Evolutionary conservation across 306 rosid species (phyloP), one percentile per base, ranked within the genome.

Genomic region (Glycyrrhiza uralensis): DNA sequence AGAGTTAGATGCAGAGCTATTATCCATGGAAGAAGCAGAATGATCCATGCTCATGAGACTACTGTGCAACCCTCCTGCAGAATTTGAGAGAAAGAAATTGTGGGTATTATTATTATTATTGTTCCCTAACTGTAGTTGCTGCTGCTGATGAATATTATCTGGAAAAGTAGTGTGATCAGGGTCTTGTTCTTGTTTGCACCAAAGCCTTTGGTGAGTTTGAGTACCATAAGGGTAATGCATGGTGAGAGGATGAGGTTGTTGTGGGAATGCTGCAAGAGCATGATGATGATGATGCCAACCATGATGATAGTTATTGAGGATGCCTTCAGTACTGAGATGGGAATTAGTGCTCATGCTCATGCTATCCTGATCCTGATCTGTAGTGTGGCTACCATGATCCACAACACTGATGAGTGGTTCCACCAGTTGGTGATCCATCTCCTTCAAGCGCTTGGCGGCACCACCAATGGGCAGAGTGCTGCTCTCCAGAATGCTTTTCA

Each of bases 161-260:
- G 59, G 72, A 28, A 57, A 83, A 45, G 47, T 6, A 36, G 10
- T 15, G 8, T 54, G 52, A 18, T 74, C 80, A 20, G 78, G 51
- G 41, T 81, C 87, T 35, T 79, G 84, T 56, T 92, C 97, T 78
- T 92, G 96, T 72, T 92, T 92, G 85, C 96, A 92, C 93, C 93
- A 92, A 3, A 84, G 47, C 46, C 87, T 84, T 17, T 85, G n/a
- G n/a, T n/a, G 91, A 4, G 19, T 62, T 38, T 62, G 69, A 57
- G 64, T 3, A 2, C 77, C 83, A 47, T 78, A 82, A 0, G 97
- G 87, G 77, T 85, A 84, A 30, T 79, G 83, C 74, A 33, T 36
- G 65, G 30, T 59, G 68, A 55, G 71, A 38, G 72, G 66, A 1
- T 64, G 80, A 22, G 59, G 39, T 29, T 82, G 92, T 64, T 88